Percentiles rank a stretch among this genome's conserved stretches.
Conservation (phyloP, 805 yeast species). For the Blastobotrys parvus region DNA sequence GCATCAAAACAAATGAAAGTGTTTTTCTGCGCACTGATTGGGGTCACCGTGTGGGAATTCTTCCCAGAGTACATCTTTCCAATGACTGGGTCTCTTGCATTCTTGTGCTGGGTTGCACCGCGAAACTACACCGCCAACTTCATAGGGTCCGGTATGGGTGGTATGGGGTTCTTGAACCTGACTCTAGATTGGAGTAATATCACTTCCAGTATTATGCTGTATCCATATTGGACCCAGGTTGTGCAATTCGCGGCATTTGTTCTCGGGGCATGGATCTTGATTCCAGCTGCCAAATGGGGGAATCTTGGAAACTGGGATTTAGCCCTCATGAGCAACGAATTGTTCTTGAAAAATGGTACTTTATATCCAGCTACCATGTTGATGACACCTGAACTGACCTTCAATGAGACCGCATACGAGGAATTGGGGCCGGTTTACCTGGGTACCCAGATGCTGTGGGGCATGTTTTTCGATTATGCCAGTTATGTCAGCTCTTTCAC, state of each 20-base stretch:
- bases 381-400: slow-evolving; percentile 6
- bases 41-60: slow-evolving; percentile 9
- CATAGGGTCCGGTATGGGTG: slow-evolving; percentile 11
- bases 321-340: slow-evolving; percentile 8
- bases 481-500: slow-evolving; percentile 9
- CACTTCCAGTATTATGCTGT: slow-evolving; percentile 8
- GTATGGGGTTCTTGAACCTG: slow-evolving; percentile 11
- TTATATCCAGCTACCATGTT: slow-evolving; percentile 7
- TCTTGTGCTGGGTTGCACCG: slow-evolving; percentile 11
- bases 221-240: slow-evolving; percentile 12
- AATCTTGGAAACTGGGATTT: slow-evolving; percentile 2
- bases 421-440: slow-evolving; percentile 8
- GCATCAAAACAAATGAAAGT: slow-evolving; percentile 11
- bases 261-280: slow-evolving; percentile 9
- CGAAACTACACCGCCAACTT: slow-evolving; percentile 9
- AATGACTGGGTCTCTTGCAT: slow-evolving; percentile 7
- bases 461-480: slow-evolving; percentile 11
- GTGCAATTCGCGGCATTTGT: slow-evolving; percentile 10
- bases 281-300: slow-evolving; percentile 12
- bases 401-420: slow-evolving; percentile 10
- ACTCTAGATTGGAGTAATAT: slow-evolving; percentile 11
- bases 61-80: slow-evolving; percentile 11
- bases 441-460: slow-evolving; percentile 12
- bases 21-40: slow-evolving; percentile 7
- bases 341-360: slow-evolving; percentile 8